phyloP scores from a whole-genome alignment of 306 rosid species.

The Vicia faba region DNA sequence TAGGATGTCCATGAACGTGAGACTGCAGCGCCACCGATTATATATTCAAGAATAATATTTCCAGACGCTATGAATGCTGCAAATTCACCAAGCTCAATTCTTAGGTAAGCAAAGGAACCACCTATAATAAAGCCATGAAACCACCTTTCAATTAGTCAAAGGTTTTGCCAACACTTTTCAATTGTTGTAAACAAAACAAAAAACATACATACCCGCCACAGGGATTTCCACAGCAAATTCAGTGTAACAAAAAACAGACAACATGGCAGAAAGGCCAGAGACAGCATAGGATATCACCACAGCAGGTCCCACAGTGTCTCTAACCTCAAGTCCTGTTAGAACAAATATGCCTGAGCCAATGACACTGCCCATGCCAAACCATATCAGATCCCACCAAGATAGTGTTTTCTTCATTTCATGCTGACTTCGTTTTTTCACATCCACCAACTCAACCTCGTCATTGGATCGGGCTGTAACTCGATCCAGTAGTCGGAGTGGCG shows the following conservation, averaged over 20 bases:
- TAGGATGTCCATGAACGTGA: conserved; percentile 93
- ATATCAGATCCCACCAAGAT: conserved; percentile 57
- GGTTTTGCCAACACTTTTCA: neutral
- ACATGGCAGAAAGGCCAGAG: conserved; percentile 74
- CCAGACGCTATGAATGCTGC: conserved; percentile 77
- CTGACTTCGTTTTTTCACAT: conserved; percentile 36
- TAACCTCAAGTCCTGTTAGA: conserved; percentile 62
- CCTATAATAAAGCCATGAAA: conserved; percentile 38
- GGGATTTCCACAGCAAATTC: conserved; percentile 82
- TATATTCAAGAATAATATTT: conserved; percentile 74
- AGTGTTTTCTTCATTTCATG: conserved; percentile 57
- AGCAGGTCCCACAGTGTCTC: conserved; percentile 59
- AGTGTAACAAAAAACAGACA: conserved; percentile 76
- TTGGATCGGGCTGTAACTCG: conserved; percentile 30
- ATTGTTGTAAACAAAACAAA: neutral
- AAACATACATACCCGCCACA: conserved; percentile 52
- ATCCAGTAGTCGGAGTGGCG: conserved; percentile 33
- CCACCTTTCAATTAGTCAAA: neutral
- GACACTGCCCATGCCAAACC: conserved; percentile 81
- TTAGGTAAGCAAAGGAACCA: conserved; percentile 83
- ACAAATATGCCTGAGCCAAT: conserved; percentile 80
- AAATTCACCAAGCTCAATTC: conserved; percentile 87
- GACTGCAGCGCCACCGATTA: conserved; percentile 65
- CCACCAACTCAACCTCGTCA: conserved; percentile 43
- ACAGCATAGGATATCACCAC: conserved; percentile 60